Base-by-base conservation (phyloP, 768 basidiomycete species). In the Strobilomyces confusus region DNA sequence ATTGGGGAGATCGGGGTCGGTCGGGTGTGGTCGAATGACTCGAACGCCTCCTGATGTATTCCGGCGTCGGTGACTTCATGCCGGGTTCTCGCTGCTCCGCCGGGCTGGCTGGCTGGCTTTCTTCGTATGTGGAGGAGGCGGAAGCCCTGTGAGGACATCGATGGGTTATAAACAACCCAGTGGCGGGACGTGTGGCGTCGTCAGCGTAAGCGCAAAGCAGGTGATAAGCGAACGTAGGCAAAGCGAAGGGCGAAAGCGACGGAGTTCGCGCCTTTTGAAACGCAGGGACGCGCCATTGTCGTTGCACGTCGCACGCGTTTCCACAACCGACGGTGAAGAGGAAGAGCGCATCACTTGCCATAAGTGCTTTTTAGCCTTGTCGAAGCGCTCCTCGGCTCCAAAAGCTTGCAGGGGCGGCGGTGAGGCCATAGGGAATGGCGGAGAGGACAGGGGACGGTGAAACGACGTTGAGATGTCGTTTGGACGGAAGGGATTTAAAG, bases 291-390 rank as follows among this genome's bases (percentile, higher is more conserved):
- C 55, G 11, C 44, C 52, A 56, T 55, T 48, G 36, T 55, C 40
- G 34, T 51, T 51, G 51, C 54, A 44, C 32, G 46, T 52, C 60
- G 53, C 52, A 50, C 17, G 44, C 55, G 48, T 49, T 58, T 46
- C 48, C 29, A 40, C 49, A 44, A 42, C 43, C 29, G 20, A 50
- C 29, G 58, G 48, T 52, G 49, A 44, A 51, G 40, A 44, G 49
- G 36, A 45, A 46, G 29, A 42, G 22, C 30, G 51, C 40, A 56
- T 43, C 38, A 71, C 68, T 69, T 63, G 60, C 69, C 69, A 70
- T 55, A 70, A 29, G 42, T 70, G 69, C 44, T 70, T 70, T 66
- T 70, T 70, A 26, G 70, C 70, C 52, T 70, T 70, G 66, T 69
- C 58, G 34, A 70, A 70, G 33, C 69, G 63, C 45, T 72, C 70